Base-by-base conservation (phyloP, 495 filamentous ascomycete species). In the Trichodelitschia bisporula region DNA sequence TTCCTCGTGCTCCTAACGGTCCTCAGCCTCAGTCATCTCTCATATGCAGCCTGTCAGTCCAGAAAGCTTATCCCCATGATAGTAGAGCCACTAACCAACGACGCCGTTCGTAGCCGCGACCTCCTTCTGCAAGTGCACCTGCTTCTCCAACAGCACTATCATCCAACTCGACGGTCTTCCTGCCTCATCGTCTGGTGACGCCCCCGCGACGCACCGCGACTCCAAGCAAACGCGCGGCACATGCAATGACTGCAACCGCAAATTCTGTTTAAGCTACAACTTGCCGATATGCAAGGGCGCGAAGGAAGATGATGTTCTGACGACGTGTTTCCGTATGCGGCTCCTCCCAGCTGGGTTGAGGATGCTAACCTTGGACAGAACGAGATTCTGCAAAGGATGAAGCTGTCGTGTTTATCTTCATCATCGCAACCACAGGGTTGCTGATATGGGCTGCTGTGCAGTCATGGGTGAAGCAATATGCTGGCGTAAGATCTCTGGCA, bases 111-210 rank as follows among this genome's bases (percentile, higher is more conserved):
- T 8, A 55, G 52, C 49, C 8, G 56, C 78, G 12, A 75, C 75
- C 15, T 77, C 78, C 19, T 95, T 92, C 57, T 97, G 86, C 69
- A 97, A 93, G 72, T 97, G 86, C 53, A 90, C 75, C 34, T 95
- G 86, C 56, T 74, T 75, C 57, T 64, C 66, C 32, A 90, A 93
- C 55, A 77, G 68, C 57, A 90, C 76, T 34, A 80, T 95, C 37
- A 91, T 97, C 45, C 53, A 64, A 10, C 66, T 83, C 27, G 57
- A 65, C 41, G 53, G 33, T 36, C n/a, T n/a, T n/a, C n/a, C n/a
- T n/a, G n/a, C n/a, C n/a, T n/a, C n/a, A n/a, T n/a, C n/a, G n/a
- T n/a, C n/a, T n/a, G n/a, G n/a, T n/a, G n/a, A n/a, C n/a, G 33
- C 15, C 47, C 57, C 33, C 49, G 51, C 27, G 40, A 53, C 23